Percentiles rank a stretch among this genome's conserved stretches.
Evolutionary conservation across 164 flowering plant genomes (phyloP).

Genomic region (Stephania cephalantha): DNA sequence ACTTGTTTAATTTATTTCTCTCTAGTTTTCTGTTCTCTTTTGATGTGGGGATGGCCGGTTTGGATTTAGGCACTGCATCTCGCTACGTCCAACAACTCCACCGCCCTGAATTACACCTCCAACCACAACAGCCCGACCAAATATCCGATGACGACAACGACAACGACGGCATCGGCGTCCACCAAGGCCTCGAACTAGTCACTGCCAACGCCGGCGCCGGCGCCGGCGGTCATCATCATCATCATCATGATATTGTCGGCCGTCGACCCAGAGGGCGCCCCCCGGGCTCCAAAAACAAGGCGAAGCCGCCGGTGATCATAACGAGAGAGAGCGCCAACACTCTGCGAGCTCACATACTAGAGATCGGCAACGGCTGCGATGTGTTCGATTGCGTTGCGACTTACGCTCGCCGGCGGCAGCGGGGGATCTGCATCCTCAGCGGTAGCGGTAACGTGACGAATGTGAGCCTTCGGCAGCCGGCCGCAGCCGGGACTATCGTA

Average conservation of each 20-base stretch:
- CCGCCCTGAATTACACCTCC: slow-evolving; percentile 41
- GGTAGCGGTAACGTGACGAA: slow-evolving; percentile 76
- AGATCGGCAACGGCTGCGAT: slow-evolving; percentile 63
- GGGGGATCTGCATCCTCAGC: slow-evolving; percentile 74
- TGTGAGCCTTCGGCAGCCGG: slow-evolving; percentile 63
- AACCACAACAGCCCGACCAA: slow-evolving; percentile 22
- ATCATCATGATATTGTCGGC: slow-evolving; percentile 26
- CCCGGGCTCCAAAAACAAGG: slow-evolving; percentile 76
- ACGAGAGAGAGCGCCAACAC: slow-evolving; percentile 82
- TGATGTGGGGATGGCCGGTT: slow-evolving; percentile 64
- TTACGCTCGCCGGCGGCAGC: slow-evolving; percentile 66
- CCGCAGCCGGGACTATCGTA: slow-evolving; percentile 53
- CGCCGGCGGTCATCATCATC: too few species aligned
- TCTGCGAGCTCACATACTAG: slow-evolving; percentile 71
- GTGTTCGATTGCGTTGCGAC: slow-evolving; percentile 60
- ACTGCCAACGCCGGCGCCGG: slow-evolving; percentile 15
- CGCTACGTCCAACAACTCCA: slow-evolving; percentile 48
- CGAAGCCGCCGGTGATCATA: slow-evolving; percentile 75
- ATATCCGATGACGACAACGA: slow-evolving; percentile 27
- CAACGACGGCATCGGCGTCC: slow-evolving; percentile 16
- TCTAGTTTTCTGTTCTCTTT: slow-evolving; percentile 22
- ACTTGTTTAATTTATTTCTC: slow-evolving; percentile 19
- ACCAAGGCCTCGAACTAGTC: slow-evolving; percentile 39
- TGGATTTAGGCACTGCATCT: slow-evolving; percentile 75
- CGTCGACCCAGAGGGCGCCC: slow-evolving; percentile 77